Evolutionary conservation across 202 grass and related monocot genomes (phyloP).

Genomic region (Bolboschoenoplectus hybrid): DNA sequence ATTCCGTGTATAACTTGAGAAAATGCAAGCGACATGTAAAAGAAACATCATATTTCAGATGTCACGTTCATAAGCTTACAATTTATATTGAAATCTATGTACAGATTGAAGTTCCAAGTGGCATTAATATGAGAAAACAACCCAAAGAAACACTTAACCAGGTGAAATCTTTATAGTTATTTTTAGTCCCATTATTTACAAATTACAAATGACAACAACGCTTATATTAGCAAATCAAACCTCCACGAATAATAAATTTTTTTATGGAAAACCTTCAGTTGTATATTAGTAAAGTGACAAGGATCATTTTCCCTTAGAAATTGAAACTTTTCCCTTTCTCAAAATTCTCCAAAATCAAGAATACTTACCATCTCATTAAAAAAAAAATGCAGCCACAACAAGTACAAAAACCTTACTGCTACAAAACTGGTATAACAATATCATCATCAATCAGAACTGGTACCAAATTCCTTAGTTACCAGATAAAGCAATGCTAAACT

Average conservation of each 20-base stretch:
- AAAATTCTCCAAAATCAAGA: not conserved
- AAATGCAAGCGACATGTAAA: not conserved
- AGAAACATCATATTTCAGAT: not conserved
- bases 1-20: too few species aligned
- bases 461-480: not conserved
- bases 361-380: not conserved
- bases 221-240: not conserved
- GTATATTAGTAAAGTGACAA: not conserved
- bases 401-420: not conserved
- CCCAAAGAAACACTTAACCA: not conserved
- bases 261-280: not conserved
- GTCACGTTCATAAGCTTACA: not conserved
- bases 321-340: not conserved
- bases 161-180: not conserved
- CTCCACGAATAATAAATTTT: not conserved
- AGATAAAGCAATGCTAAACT: constrained; percentile 5
- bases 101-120: not conserved
- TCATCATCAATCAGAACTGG: not conserved
- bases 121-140: not conserved
- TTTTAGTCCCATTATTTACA: not conserved
- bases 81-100: not conserved
- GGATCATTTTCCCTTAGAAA: not conserved
- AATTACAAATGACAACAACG: not conserved
- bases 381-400: not conserved
- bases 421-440: not conserved